phyloP scores from a whole-genome alignment of 179 eudicot species.

The Dionaea muscipula region DNA sequence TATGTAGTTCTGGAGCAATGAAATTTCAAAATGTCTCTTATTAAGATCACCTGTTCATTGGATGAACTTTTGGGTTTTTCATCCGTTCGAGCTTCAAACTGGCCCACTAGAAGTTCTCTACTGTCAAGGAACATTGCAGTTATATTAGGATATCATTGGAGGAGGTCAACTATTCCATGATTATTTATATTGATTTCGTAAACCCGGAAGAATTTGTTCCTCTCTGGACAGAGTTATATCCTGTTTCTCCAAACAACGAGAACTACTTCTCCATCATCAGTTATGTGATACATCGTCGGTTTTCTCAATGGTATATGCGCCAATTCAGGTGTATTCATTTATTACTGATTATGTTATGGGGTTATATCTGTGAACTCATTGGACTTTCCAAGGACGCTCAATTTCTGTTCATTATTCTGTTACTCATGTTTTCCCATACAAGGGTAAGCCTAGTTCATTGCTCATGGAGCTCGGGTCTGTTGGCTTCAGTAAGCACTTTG shows the following conservation, averaged over 20 bases:
- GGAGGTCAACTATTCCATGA: conserved; percentile 19
- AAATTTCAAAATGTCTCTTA: conserved; percentile 23
- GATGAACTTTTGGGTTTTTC: conserved; percentile 34
- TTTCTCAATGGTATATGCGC: conserved; percentile 43
- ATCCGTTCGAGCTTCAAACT: conserved; percentile 24
- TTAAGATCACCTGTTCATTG: conserved; percentile 31
- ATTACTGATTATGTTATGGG: conserved; percentile 39
- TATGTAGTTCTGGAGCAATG: conserved; percentile 19
- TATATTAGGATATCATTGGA: conserved; percentile 19
- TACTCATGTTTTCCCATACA: conserved; percentile 37
- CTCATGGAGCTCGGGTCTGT: conserved; percentile 12
- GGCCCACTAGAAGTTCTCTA: conserved; percentile 24
- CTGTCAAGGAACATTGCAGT: conserved; percentile 12
- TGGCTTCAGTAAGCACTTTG: conserved; percentile 5
- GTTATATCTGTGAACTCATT: conserved; percentile 36
- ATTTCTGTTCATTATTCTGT: conserved; percentile 42
- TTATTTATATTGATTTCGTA: conserved; percentile 15
- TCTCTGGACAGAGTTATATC: conserved; percentile 17
- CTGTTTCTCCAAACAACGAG: conserved; percentile 38
- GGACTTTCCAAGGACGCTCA: conserved; percentile 42
- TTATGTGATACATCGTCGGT: conserved; percentile 29
- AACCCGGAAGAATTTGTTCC: conserved; percentile 25
- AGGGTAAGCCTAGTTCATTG: conserved; percentile 55
- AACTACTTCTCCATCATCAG: conserved; percentile 23
- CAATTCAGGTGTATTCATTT: conserved; percentile 33